Conservation (phyloP, 352 stramenopile genomes). For the Pythium volutum region DNA sequence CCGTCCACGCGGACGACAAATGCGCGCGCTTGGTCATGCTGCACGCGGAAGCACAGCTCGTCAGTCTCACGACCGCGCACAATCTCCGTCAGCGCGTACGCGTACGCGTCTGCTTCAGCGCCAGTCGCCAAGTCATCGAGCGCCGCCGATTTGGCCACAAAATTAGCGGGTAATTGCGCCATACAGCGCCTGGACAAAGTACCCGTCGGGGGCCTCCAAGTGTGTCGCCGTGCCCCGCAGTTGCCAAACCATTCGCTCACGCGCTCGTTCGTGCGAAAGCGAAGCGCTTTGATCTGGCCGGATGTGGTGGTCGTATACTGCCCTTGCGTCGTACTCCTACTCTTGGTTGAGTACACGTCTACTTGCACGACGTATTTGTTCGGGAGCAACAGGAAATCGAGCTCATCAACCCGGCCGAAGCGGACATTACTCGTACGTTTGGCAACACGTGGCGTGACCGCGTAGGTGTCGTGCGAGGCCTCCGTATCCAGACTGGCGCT, state of each 20-base stretch:
- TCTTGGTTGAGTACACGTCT: too few relatives aligned
- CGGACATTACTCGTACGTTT: background rate
- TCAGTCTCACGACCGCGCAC: background rate
- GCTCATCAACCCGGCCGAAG: background rate
- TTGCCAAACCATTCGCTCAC: slow-evolving; percentile 6
- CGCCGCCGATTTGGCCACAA: background rate
- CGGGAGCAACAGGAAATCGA: slow-evolving; percentile 1
- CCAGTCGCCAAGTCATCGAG: background rate
- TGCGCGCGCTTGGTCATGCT: background rate
- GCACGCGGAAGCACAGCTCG: background rate
- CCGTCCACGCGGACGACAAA: background rate
- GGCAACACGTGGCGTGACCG: slow-evolving; percentile 8
- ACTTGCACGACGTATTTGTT: slow-evolving; percentile 3
- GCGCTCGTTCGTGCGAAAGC: slow-evolving; percentile 12
- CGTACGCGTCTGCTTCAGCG: too few relatives aligned
- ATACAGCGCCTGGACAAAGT: slow-evolving; percentile 1
- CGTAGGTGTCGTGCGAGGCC: background rate
- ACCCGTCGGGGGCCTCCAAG: background rate
- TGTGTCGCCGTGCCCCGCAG: background rate
- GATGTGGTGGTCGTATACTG: background rate
- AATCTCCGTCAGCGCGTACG: background rate
- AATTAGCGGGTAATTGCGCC: background rate
- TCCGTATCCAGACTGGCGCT: background rate
- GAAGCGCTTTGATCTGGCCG: background rate
- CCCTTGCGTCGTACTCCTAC: background rate